phyloP scores from a whole-genome alignment of 129 eudicot genomes.

The Heracleum sosnowskyi region DNA sequence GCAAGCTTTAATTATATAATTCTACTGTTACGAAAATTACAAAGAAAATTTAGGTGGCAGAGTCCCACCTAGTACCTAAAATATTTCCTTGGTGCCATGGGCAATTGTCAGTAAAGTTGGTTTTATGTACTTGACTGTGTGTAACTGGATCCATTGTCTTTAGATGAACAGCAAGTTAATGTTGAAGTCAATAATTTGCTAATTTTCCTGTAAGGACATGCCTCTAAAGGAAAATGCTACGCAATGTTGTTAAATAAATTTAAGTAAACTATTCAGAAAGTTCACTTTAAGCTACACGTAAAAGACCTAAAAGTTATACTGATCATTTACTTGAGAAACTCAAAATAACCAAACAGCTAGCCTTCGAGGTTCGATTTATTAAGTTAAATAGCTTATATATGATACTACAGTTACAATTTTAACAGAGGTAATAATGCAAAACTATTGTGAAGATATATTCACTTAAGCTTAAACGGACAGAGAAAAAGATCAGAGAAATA shows the following conservation, averaged over 20 bases:
- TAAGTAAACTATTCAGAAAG: too few species aligned
- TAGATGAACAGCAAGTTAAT: neutral
- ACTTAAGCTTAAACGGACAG: neutral
- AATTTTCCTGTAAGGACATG: neutral
- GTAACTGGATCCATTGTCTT: neutral
- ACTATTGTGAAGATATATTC: neutral
- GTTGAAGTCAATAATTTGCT: neutral
- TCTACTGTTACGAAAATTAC: neutral
- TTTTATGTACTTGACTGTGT: neutral
- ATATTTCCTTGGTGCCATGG: neutral
- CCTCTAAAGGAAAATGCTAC: neutral
- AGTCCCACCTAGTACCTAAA: neutral
- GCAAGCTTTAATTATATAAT: neutral
- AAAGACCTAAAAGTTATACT: too few species aligned
- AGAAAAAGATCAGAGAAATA: neutral
- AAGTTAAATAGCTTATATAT: neutral
- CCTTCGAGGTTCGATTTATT: too few species aligned
- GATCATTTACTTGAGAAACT: too few species aligned
- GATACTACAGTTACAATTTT: neutral
- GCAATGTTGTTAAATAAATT: too few species aligned
- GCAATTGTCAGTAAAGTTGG: neutral
- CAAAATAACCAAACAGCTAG: too few species aligned
- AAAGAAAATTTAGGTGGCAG: neutral
- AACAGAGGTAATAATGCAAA: neutral
- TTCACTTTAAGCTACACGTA: too few species aligned